Base-by-base conservation (phyloP, 2,329 filamentous ascomycete genomes). In the Trichoderma sp. region DNA sequence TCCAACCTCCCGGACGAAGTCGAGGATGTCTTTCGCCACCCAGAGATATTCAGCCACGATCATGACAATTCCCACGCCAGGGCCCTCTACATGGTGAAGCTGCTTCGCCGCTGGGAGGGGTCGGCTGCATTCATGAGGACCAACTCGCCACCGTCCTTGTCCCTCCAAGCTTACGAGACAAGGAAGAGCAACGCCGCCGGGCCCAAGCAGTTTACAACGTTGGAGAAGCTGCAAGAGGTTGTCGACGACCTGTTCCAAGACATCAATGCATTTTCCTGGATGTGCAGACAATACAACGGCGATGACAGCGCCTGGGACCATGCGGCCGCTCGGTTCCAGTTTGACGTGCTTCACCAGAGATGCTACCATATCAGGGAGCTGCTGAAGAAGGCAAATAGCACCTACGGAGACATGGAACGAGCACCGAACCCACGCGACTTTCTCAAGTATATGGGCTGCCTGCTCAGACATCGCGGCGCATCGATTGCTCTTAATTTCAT, bases 221-320 rank as follows among this genome's bases (percentile, higher is more conserved):
- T 73, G 17, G 69, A 70, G 13, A 64, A 70, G 13, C 69, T 72
- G 4, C 68, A 70, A 19, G 71, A 71, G 12, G 54, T 53, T 10
- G 70, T 72, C 12, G 72, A 73, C n/a, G 69, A 70, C 34, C 70
- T 72, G 48, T 71, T 70, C n/a, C 72, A 72, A n/a, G 72, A 74
- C 19, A 65, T 72, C 22, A 70, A 69, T 34, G 72, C 72, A 15
- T 69, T 74, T 37, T 35, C 57, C 25, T 74, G 71, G 70, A 22
- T 68, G 45, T 70, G 68, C 48, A 67, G 64, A 17, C 50, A 70
- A 19, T 67, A 71, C 29, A 66, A 64, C 17, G 68, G 67, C 7
- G 70, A 70, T 13, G 70, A 69, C 15, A 35, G 58, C 7, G 68
- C 69, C 34, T 74, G 72, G 72, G 66, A 67, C 9, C 56, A 69